A percentile compares a stretch with the other conserved stretches of the same genome.
Evolutionary conservation across 75 land plant genomes (phyloP).

Genomic region (Sequoiadendron giganteum): DNA sequence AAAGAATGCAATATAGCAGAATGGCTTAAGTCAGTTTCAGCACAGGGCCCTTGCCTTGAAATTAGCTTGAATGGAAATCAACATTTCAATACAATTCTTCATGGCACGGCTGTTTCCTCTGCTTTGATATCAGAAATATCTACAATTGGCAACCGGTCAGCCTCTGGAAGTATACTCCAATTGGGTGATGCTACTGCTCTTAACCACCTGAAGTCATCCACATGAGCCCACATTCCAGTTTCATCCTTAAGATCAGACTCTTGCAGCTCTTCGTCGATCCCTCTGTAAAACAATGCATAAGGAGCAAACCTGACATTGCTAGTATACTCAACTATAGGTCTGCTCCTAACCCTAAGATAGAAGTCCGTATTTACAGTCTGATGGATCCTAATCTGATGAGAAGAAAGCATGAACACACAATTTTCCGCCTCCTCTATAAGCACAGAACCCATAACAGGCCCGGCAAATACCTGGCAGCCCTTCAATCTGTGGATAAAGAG

Average conservation of each 20-base stretch:
- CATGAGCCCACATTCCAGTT: constrained; percentile 88
- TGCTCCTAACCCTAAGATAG: constrained; percentile 82
- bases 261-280: constrained; percentile 65
- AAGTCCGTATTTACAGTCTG: constrained; percentile 68
- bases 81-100: not conserved
- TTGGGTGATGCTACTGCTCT: constrained; percentile 87
- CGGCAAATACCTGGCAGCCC: constrained; percentile 72
- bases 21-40: not conserved
- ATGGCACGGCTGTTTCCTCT: not conserved
- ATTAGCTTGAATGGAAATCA: not conserved
- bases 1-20: not conserved
- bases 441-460: constrained; percentile 83
- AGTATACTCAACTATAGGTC: constrained; percentile 88
- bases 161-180: constrained; percentile 74
- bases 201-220: constrained; percentile 94
- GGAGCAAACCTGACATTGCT: constrained; percentile 80
- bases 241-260: constrained; percentile 70
- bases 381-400: constrained; percentile 94
- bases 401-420: constrained; percentile 78
- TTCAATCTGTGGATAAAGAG: constrained; percentile 55
- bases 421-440: constrained; percentile 71
- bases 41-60: not conserved
- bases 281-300: constrained; percentile 64
- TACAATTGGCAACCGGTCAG: constrained; percentile 35
- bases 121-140: constrained; percentile 19